Evolutionary conservation across 371 early-diverging fungal genomes (phyloP).

Genomic region (Haplosporangium sp.): DNA sequence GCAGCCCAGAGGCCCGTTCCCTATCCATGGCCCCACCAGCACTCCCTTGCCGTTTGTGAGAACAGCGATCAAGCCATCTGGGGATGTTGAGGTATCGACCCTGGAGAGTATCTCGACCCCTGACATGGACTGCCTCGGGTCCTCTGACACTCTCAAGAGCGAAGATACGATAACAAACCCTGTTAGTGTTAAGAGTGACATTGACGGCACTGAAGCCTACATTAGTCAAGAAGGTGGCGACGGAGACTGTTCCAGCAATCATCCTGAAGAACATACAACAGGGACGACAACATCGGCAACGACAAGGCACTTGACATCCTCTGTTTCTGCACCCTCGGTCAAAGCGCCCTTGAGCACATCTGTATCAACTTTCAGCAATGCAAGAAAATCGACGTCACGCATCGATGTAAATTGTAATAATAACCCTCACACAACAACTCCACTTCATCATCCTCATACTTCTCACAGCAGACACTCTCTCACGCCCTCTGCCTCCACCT

Average conservation of each 20-base stretch:
- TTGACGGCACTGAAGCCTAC: constrained; percentile 1
- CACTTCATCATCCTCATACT: too few species aligned
- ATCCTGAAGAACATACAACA: neutral
- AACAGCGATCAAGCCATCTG: constrained; percentile 14
- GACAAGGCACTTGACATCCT: too few species aligned
- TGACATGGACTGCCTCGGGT: constrained; percentile 32
- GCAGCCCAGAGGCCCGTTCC: constrained; percentile 13
- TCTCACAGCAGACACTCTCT: too few species aligned
- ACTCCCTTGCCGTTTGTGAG: constrained; percentile 23
- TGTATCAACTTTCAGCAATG: too few species aligned
- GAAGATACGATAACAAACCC: constrained; percentile 4
- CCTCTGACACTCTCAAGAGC: constrained; percentile 27
- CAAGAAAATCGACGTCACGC: too few species aligned
- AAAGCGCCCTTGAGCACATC: too few species aligned
- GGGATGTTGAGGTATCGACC: constrained; percentile 15
- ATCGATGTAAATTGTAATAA: too few species aligned
- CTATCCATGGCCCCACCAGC: constrained; percentile 41
- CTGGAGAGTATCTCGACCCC: constrained; percentile 26
- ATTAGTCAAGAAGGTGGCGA: neutral
- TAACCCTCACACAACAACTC: too few species aligned
- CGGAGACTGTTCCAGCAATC: constrained; percentile 8
- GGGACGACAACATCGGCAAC: too few species aligned
- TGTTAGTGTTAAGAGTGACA: constrained; percentile 10
- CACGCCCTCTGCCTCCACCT: too few species aligned
- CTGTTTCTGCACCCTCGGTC: too few species aligned